Percentiles rank a stretch among this genome's conserved stretches.
Evolutionary conservation across 371 early-diverging fungal genomes (phyloP).

Genomic region (Actinomortierella wolfii): DNA sequence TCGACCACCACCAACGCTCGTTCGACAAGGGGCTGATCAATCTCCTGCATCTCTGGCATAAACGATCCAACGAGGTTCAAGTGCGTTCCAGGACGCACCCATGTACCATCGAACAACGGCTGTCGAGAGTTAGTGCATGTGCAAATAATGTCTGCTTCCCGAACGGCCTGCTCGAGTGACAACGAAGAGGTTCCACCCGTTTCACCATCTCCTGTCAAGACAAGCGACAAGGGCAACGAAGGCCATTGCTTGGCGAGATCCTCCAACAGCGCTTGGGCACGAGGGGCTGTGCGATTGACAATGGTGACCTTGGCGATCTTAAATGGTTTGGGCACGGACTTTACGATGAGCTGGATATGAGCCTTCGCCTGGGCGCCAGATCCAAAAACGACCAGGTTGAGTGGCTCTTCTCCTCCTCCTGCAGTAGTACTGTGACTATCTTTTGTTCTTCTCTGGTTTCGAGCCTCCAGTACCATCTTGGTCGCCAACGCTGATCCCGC

Average conservation of each 20-base stretch:
- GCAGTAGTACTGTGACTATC: not conserved
- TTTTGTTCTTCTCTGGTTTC: not conserved
- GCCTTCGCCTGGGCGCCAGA: slow-evolving; percentile 65
- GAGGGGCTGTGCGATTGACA: slow-evolving; percentile 57
- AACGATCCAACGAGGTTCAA: slow-evolving; percentile 67
- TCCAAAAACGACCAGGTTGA: slow-evolving; percentile 58
- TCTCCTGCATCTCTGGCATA: slow-evolving; percentile 63
- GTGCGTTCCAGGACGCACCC: slow-evolving; percentile 58
- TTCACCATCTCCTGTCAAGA: too few relatives aligned
- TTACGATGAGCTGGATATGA: slow-evolving; percentile 60
- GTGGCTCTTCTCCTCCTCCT: not conserved
- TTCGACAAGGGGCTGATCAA: slow-evolving; percentile 54
- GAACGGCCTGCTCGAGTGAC: slow-evolving; percentile 45
- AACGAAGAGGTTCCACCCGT: not conserved
- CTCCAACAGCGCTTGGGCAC: slow-evolving; percentile 47
- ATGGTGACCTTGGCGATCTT: slow-evolving; percentile 48
- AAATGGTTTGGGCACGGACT: slow-evolving; percentile 47
- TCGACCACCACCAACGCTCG: slow-evolving; percentile 56
- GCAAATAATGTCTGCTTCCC: slow-evolving; percentile 60
- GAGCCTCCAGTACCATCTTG: slow-evolving; percentile 16
- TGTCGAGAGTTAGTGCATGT: slow-evolving; percentile 61
- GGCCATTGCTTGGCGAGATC: slow-evolving; percentile 15
- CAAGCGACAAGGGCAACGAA: not conserved
- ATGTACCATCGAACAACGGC: slow-evolving; percentile 56
- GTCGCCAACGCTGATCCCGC: slow-evolving; percentile 68